A percentile compares a stretch with the other conserved stretches of the same genome.
phyloP scores from a whole-genome alignment of 148 eudicot species.

The Hydrangea macrophylla region DNA sequence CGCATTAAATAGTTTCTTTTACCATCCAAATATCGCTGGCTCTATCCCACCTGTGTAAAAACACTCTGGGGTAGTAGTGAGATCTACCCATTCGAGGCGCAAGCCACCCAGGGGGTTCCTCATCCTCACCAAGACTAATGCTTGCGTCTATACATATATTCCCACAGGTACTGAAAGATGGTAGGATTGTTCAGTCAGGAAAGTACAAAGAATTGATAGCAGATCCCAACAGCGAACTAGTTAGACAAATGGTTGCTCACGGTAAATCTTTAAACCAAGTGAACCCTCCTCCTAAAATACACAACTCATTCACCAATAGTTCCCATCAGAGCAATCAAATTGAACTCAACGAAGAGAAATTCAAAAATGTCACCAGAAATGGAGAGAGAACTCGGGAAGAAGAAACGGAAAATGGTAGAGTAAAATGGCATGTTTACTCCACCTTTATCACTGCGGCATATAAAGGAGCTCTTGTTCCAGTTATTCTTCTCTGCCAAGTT shows the following conservation, averaged over 20 bases:
- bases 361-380: constrained; percentile 24
- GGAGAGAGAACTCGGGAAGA: constrained; percentile 46
- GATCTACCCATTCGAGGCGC: no score
- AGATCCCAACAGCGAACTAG: constrained; percentile 57
- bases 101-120: no score
- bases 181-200: constrained; percentile 71
- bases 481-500: constrained; percentile 68
- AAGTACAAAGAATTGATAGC: constrained; percentile 56
- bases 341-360: constrained; percentile 43
- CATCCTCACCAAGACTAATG: background rate
- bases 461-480: constrained; percentile 78
- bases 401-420: constrained; percentile 66
- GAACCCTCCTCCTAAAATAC: constrained; percentile 32
- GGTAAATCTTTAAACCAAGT: constrained; percentile 64
- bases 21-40: no score
- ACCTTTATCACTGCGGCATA: constrained; percentile 66
- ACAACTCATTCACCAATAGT: constrained; percentile 10
- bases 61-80: no score
- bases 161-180: constrained; percentile 80
- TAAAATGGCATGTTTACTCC: constrained; percentile 63
- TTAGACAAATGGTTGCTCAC: constrained; percentile 71
- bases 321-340: constrained; percentile 22
- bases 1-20: no score
- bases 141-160: background rate
- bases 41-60: no score